Evolutionary conservation across 768 basidiomycete genomes (phyloP).

Genomic region (Mycena galericulata): DNA sequence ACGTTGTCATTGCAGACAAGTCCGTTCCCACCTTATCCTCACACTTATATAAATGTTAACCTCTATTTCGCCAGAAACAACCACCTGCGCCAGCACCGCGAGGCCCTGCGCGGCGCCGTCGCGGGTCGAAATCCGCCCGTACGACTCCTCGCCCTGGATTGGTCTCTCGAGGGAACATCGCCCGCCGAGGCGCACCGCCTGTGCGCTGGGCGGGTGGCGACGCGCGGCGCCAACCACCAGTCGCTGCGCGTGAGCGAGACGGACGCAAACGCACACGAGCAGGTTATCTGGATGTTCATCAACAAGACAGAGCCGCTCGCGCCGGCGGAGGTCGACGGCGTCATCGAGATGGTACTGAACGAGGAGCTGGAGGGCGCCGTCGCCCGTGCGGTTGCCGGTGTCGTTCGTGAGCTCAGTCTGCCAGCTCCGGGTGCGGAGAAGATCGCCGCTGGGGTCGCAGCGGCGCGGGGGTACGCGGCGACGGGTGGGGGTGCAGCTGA

Average conservation of each 20-base stretch:
- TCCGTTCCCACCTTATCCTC: slow-evolving; percentile 47
- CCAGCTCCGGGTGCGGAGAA: slow-evolving; percentile 64
- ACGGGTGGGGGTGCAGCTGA: slow-evolving; percentile 43
- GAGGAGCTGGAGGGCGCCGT: slow-evolving; percentile 69
- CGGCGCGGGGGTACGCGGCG: slow-evolving; percentile 50
- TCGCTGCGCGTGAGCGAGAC: slow-evolving; percentile 70
- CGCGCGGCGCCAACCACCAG: slow-evolving; percentile 89
- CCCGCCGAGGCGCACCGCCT: slow-evolving; percentile 76
- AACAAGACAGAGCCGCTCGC: slow-evolving; percentile 69
- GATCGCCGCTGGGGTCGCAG: slow-evolving; percentile 68
- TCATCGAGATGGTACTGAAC: slow-evolving; percentile 74
- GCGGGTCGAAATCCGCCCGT: slow-evolving; percentile 61
- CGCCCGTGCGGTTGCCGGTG: slow-evolving; percentile 66
- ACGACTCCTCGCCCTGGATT: slow-evolving; percentile 86
- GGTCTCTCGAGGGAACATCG: slow-evolving; percentile 59
- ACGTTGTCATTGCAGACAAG: slow-evolving; percentile 97
- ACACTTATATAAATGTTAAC: slow-evolving; percentile 41
- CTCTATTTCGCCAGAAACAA: slow-evolving; percentile 78
- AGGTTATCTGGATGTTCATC: slow-evolving; percentile 87
- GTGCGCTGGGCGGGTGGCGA: slow-evolving; percentile 78
- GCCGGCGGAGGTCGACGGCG: slow-evolving; percentile 71
- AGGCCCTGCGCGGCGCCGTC: slow-evolving; percentile 70
- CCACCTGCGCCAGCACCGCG: slow-evolving; percentile 85
- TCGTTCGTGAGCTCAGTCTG: slow-evolving; percentile 67
- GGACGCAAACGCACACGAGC: slow-evolving; percentile 69